Conservation (phyloP, 2,329 filamentous ascomycete species). For the Ascochyta pisi region DNA sequence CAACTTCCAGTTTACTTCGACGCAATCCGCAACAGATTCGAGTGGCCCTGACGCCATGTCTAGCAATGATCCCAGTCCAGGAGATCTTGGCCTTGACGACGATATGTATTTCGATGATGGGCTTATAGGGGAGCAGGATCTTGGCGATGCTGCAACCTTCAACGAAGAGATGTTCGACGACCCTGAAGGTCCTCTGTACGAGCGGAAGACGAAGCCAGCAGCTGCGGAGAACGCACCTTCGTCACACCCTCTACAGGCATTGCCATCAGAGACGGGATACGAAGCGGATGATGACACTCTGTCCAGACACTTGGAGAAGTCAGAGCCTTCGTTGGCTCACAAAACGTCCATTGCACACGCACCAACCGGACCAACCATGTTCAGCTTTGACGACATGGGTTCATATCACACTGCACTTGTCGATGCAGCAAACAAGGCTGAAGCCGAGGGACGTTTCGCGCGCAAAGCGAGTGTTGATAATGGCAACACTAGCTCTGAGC, state of each 20-base stretch:
- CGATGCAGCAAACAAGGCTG: constrained; percentile 78
- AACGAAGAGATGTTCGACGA: constrained; percentile 78
- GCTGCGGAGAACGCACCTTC: constrained; percentile 24
- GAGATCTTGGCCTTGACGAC: constrained; percentile 46
- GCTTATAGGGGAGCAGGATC: constrained; percentile 60
- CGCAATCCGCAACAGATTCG: neutral
- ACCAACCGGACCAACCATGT: constrained; percentile 43
- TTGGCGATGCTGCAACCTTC: constrained; percentile 63
- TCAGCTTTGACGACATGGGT: constrained; percentile 61
- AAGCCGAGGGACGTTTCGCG: constrained; percentile 76
- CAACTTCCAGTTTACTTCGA: neutral
- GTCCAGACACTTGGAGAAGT: constrained; percentile 33
- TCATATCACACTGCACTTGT: constrained; percentile 86
- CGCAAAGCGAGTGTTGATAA: constrained; percentile 61
- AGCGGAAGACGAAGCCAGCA: constrained; percentile 56
- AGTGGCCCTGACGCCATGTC: constrained; percentile 6
- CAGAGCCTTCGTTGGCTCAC: constrained; percentile 61
- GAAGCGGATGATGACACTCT: constrained; percentile 45
- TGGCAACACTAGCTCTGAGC: constrained; percentile 37
- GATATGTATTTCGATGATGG: constrained; percentile 76
- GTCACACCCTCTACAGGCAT: constrained; percentile 24
- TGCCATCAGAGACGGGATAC: constrained; percentile 36
- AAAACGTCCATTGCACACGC: constrained; percentile 46
- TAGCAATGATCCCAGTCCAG: constrained; percentile 18
- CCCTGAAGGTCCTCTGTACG: constrained; percentile 48